Conservation (phyloP, 768 basidiomycete species). For the Filobasidium wieringae region DNA sequence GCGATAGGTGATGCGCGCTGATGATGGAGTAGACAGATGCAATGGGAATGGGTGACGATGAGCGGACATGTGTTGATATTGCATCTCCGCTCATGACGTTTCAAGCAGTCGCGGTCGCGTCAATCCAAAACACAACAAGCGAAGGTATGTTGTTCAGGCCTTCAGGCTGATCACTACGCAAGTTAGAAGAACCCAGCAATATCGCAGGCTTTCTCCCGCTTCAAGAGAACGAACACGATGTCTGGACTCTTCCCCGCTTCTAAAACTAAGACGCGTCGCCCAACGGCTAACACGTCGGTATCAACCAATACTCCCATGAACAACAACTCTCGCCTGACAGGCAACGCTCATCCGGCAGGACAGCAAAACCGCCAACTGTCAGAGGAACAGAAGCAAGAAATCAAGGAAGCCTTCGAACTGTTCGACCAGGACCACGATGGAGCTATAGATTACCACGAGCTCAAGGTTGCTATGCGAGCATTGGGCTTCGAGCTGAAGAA, state of each 20-base stretch:
- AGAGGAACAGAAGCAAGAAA: conserved; percentile 64
- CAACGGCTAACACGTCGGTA: conserved; percentile 3
- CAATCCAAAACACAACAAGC: too few species aligned
- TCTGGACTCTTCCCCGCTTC: conserved; percentile 2
- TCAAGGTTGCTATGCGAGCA: conserved; percentile 97
- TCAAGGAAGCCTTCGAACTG: conserved; percentile 96
- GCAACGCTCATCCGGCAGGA: conserved; percentile 2
- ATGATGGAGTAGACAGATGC: too few species aligned
- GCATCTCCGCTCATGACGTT: too few species aligned
- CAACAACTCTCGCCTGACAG: conserved; percentile 7
- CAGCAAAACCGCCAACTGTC: conserved; percentile 25
- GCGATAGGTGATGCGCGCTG: too few species aligned
- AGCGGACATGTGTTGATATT: too few species aligned
- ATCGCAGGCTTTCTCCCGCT: too few species aligned
- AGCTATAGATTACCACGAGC: conserved; percentile 89
- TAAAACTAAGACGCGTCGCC: conserved; percentile 9
- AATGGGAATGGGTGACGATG: too few species aligned
- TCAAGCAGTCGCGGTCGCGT: too few species aligned
- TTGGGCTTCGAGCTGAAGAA: conserved; percentile 97
- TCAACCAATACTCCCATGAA: conserved; percentile 3
- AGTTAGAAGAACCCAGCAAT: too few species aligned
- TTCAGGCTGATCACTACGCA: too few species aligned
- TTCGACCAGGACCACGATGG: conserved; percentile 99
- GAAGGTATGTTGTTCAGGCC: too few species aligned
- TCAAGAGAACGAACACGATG: background rate